Evolutionary conservation across 2,329 filamentous ascomycete species (phyloP), one percentile per base, ranked within the genome.

Genomic region (Diplocarpon rosae): DNA sequence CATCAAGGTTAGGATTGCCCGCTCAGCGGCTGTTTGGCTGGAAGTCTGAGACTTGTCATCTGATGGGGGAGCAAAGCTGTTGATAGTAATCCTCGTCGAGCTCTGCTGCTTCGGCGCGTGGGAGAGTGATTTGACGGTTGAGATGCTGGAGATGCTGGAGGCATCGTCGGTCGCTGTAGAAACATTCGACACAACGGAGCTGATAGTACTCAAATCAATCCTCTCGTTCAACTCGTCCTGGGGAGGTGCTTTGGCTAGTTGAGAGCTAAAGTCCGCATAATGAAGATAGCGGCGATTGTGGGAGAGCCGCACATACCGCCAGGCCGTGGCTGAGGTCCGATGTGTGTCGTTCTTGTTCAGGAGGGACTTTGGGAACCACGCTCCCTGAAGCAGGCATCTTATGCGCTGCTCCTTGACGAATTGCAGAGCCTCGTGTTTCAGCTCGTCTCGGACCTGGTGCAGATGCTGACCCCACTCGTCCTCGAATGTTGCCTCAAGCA

Each of bases 361-460:
- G 66, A 47, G 61, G 52, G 46, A 62, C 55, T 42, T 58, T 58
- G 64, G 40, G 66, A 96, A 98, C 92, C 92, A 98, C 9, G 84
- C 80, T 6, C 92, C 92, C 54, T 86, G 76, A 3, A 96, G 73
- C 32, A 98, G 69, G 60, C 89, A 95, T 43, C 92, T 76, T 49
- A 96, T 85, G 31, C 92, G 80, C 64, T 98, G 92, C 66, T 98
- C 92, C 65, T 95, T 95, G 65, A 96, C 85, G 59, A 98, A 98
- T 58, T 95, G 86, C 43, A 95, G 68, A 10, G 90, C 88, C 64
- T 98, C 92, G 57, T 90, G 80, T 55, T 86, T 84, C 36, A 96
- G 72, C 62, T 94, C 87, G 43, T 95, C 87, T 29, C 88, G 83
- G n/a, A 95, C 85, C 65, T 92, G 86, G 52, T 77, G 77, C 24